These are phyloP conservation scores for Jaltomata sinuosa DNA, from an alignment of 257 asterid genomes.

Conservation along the genomic window DNA sequence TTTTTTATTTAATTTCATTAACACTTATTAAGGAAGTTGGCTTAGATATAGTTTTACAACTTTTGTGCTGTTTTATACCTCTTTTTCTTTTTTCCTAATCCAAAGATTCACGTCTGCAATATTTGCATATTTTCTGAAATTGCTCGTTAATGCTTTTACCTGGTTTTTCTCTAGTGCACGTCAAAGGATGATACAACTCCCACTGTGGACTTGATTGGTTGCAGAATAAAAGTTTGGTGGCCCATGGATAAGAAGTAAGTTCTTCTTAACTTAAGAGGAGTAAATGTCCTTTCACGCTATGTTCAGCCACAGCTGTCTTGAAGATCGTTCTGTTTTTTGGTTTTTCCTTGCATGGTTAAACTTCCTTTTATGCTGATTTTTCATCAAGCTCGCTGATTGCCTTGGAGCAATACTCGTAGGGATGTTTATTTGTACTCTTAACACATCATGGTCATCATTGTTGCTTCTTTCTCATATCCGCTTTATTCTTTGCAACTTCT, in stretches of 20 bases:
- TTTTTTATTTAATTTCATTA: not conserved
- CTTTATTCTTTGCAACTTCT: not conserved
- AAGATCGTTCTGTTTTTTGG: not conserved
- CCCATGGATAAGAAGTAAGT: slow-evolving; percentile 96
- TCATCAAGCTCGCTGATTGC: not conserved
- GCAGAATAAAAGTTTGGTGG: slow-evolving; percentile 97
- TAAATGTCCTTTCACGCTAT: not conserved
- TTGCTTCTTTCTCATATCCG: not conserved
- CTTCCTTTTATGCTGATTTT: not conserved
- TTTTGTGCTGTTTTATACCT: not conserved
- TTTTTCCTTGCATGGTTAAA: not conserved
- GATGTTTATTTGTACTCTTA: not conserved
- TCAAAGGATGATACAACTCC: slow-evolving; percentile 46
- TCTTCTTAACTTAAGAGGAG: not conserved
- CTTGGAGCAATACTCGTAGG: not conserved
- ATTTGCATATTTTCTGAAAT: not conserved
- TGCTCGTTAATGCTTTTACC: not conserved
- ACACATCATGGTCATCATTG: not conserved
- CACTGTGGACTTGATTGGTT: slow-evolving; percentile 59
- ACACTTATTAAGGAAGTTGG: not conserved
- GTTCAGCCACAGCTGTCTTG: not conserved
- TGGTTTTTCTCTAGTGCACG: slow-evolving; percentile 40
- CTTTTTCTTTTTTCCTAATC: not conserved
- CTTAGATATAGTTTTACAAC: not conserved
- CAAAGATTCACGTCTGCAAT: not conserved